Evolutionary conservation across 2,329 filamentous ascomycete species (phyloP), one percentile per base, ranked within the genome.

Genomic region (Penicillium sp.): DNA sequence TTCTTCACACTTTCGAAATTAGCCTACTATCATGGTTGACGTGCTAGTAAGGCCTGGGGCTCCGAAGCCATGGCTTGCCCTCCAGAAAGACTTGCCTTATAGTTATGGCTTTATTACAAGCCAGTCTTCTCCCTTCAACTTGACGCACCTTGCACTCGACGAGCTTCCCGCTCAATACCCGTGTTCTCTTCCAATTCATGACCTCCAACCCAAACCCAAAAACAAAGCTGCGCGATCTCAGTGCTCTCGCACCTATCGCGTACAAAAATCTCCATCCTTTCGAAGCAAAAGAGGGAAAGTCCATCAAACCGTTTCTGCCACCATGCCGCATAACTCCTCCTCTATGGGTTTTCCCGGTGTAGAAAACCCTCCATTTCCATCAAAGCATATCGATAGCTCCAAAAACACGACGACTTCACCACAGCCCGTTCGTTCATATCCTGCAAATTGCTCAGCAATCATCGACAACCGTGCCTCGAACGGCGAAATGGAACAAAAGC

Each of bases 21-120:
- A 3, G 19, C 16, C 23, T 23, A 13, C 23, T n/a, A 51, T 33
- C 13, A 65, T 65, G 62, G 48, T 43, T n/a, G 58, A 56, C 24
- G 31, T 61, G 33, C 21, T 62, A 24, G 31, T 49, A n/a, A 51
- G 33, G n/a, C 19, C 60, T 52, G 55, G 43, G 29, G 23, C 21
- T 11, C 40, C 50, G 23, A 54, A 48, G 39, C 24, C 52, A 56
- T 58, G 55, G 54, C 23, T 28, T 18, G 19, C 29, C 3, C 28
- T 48, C 33, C 46, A 54, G 43, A 58, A 54, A 45, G 44, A 56
- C 26, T 24, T 39, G n/a, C n/a, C 48, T 28, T 43, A 14, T 16
- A 18, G n/a, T 3, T 14, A 26, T 7, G 28, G 39, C 8, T 26
- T 51, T 48, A 52, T 59, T 21, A 51, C 54, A 18, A 18, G 11